phyloP scores from a whole-genome alignment of 257 asterid genomes.

The Plectranthus barbatus region DNA sequence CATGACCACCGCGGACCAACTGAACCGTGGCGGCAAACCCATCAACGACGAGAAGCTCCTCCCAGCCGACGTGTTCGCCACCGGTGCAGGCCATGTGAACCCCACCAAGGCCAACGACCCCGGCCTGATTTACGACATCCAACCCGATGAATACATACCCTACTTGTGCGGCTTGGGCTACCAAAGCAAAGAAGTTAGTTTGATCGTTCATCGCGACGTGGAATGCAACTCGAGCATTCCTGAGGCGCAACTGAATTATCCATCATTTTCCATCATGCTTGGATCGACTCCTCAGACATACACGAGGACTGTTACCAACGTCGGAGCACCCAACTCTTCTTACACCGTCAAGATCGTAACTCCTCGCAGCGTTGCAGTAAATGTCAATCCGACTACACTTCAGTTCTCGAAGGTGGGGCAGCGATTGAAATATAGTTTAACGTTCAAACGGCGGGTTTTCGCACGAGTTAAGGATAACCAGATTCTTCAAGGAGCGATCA shows the following conservation, averaged over 20 bases:
- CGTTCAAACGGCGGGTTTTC: background rate
- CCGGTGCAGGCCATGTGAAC: slow-evolving; percentile 29
- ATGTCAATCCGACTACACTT: background rate
- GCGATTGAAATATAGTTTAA: background rate
- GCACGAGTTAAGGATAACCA: background rate
- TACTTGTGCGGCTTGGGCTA: slow-evolving; percentile 20
- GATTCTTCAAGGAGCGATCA: background rate
- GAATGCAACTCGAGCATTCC: slow-evolving; percentile 3
- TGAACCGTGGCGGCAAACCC: background rate
- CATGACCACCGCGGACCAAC: slow-evolving; percentile 24
- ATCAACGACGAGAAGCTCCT: slow-evolving; percentile 1
- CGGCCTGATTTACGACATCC: slow-evolving; percentile 27
- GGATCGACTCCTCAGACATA: background rate
- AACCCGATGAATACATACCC: slow-evolving; percentile 9
- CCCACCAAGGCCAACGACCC: slow-evolving; percentile 25
- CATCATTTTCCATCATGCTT: slow-evolving; percentile 23
- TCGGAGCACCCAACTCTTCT: background rate
- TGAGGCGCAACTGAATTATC: slow-evolving; percentile 30
- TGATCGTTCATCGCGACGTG: background rate
- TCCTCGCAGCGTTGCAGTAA: background rate
- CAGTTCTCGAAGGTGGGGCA: background rate
- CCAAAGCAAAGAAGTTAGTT: slow-evolving; percentile 6
- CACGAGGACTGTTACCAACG: slow-evolving; percentile 18
- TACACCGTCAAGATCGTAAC: background rate
- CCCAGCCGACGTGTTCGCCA: slow-evolving; percentile 19